phyloP scores from a whole-genome alignment of 805 yeast species.

The Candida sanyiensis region DNA sequence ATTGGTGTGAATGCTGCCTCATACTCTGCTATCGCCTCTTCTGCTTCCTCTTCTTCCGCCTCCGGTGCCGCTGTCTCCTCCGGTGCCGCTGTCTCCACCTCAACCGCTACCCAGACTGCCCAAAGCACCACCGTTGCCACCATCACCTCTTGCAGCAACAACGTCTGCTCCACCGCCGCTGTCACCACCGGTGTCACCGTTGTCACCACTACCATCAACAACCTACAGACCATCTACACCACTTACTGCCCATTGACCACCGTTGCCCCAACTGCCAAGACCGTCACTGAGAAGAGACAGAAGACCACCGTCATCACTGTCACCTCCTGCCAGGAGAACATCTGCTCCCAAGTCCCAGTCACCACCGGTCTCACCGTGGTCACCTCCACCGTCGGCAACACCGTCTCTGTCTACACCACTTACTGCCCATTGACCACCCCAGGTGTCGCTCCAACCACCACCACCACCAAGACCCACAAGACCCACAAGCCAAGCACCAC shows the following conservation, averaged over 20 bases:
- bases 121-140: conserved; percentile 23
- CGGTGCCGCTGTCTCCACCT: conserved; percentile 15
- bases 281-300: conserved; percentile 15
- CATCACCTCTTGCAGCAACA: conserved; percentile 23
- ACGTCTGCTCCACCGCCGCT: conserved; percentile 11
- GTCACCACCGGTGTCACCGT: conserved; percentile 26
- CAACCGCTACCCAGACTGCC: conserved; percentile 21
- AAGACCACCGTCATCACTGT: conserved; percentile 29
- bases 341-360: conserved; percentile 15
- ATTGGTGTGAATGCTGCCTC: conserved; percentile 12
- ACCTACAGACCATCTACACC: conserved; percentile 19
- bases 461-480: too few species aligned
- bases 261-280: background rate
- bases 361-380: conserved; percentile 28
- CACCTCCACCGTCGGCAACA: conserved; percentile 26
- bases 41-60: conserved; percentile 18
- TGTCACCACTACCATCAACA: conserved; percentile 28
- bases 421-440: conserved; percentile 21
- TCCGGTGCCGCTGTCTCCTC: conserved; percentile 10
- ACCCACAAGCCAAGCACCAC: too few species aligned
- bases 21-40: conserved; percentile 14
- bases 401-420: conserved; percentile 19
- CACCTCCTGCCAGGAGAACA: conserved; percentile 20
- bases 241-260: conserved; percentile 18
- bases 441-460: background rate